Evolutionary conservation across 306 rosid genomes (phyloP).

Genomic region (Rosa chinensis): DNA sequence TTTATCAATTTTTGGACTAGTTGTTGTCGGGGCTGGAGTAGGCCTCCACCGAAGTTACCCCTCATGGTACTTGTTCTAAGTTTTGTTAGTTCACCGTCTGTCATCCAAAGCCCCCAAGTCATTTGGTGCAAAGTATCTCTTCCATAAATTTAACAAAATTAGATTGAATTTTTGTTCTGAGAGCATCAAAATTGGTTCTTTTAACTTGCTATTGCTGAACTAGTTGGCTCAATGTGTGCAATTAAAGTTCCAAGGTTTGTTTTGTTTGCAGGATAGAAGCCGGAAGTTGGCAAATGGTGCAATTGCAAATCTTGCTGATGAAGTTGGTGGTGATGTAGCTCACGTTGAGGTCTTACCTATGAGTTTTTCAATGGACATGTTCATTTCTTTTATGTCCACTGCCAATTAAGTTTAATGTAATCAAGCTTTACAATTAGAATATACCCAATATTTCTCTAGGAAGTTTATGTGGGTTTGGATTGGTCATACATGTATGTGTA

Average conservation of each 20-base stretch:
- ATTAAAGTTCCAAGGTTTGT: neutral
- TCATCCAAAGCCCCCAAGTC: neutral
- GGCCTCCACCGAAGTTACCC: too few species aligned
- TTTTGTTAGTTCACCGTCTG: constrained; percentile 19
- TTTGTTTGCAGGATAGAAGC: constrained; percentile 50
- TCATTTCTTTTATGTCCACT: constrained; percentile 60
- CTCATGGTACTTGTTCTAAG: too few species aligned
- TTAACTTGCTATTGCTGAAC: neutral
- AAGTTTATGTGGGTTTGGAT: constrained; percentile 13
- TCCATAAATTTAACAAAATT: neutral
- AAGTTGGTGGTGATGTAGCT: constrained; percentile 58
- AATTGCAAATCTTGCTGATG: constrained; percentile 79
- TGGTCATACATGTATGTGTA: neutral
- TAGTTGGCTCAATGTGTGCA: neutral
- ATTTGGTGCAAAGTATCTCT: too few species aligned
- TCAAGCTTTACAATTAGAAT: constrained; percentile 7
- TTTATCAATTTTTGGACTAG: too few species aligned
- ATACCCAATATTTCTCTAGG: neutral
- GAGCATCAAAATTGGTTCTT: neutral
- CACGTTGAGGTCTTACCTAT: constrained; percentile 65
- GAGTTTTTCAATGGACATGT: constrained; percentile 91
- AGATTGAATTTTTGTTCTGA: too few species aligned
- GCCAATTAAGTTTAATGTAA: constrained; percentile 52
- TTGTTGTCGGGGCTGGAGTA: too few species aligned
- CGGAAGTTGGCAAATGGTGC: constrained; percentile 74